Percentiles rank a stretch among this genome's conserved stretches.
These are phyloP conservation scores for Aspergillus piperis DNA, from an alignment of 2,329 filamentous ascomycete species.

Conservation along the genomic window DNA sequence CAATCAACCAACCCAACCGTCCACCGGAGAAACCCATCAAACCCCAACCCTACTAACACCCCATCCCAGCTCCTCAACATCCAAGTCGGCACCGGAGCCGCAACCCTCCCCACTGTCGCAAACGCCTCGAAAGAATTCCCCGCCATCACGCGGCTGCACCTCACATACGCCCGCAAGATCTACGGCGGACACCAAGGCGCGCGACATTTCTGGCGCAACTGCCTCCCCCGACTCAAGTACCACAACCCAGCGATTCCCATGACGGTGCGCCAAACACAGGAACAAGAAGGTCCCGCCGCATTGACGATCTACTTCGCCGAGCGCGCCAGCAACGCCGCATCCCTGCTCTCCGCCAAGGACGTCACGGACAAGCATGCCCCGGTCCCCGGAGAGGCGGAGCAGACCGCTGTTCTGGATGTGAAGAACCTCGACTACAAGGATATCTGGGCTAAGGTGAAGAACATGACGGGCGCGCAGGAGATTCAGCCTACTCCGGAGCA, in stretches of 20 bases:
- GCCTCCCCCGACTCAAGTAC: conserved; percentile 85
- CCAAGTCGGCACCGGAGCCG: conserved; percentile 79
- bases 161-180: conserved; percentile 48
- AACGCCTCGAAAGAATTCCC: conserved; percentile 37
- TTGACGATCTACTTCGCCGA: conserved; percentile 47
- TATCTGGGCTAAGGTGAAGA: conserved; percentile 47
- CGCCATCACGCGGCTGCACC: conserved; percentile 45
- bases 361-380: conserved; percentile 39
- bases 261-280: conserved; percentile 69
- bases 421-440: conserved; percentile 42
- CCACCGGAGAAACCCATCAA: background rate
- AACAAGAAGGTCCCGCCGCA: conserved; percentile 48
- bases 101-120: conserved; percentile 63
- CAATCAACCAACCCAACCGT: background rate
- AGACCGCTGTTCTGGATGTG: conserved; percentile 40
- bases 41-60: background rate
- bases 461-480: conserved; percentile 43
- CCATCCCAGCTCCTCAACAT: conserved; percentile 68
- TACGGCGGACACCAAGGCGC: conserved; percentile 42
- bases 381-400: conserved; percentile 32
- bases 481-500: conserved; percentile 39
- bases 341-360: conserved; percentile 24
- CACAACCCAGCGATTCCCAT: conserved; percentile 87
- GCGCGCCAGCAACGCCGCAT: conserved; percentile 30
- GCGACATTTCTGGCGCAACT: conserved; percentile 86